Percentiles rank a stretch among this genome's conserved stretches.
Conservation (phyloP, 768 basidiomycete species). For the Clathrus columnatus region DNA sequence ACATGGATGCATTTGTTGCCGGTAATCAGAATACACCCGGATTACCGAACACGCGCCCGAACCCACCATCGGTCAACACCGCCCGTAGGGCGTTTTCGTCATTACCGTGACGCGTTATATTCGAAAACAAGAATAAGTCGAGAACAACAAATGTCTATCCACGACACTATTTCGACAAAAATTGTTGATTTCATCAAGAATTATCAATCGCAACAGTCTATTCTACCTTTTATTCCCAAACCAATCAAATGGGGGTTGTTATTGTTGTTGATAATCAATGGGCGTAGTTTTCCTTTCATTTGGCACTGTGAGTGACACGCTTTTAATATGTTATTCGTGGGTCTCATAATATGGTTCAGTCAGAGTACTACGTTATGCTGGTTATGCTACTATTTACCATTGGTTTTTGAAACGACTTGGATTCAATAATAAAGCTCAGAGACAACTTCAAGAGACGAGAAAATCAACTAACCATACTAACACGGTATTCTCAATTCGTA, state of each 20-base stretch:
- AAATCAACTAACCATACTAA: slow-evolving; percentile 42
- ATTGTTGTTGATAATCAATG: slow-evolving; percentile 48
- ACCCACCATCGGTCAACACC: too few relatives aligned
- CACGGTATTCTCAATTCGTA: slow-evolving; percentile 42
- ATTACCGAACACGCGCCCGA: too few relatives aligned
- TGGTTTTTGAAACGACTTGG: not conserved
- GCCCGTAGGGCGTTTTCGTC: too few relatives aligned
- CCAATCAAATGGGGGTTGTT: slow-evolving; percentile 34
- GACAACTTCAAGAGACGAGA: not conserved
- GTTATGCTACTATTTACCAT: slow-evolving; percentile 23
- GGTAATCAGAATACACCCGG: too few relatives aligned
- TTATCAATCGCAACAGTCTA: not conserved
- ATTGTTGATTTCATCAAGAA: too few relatives aligned
- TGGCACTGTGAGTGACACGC: slow-evolving; percentile 56
- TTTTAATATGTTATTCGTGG: not conserved
- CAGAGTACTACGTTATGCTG: slow-evolving; percentile 44
- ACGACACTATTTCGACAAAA: too few relatives aligned
- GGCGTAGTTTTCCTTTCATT: slow-evolving; percentile 50
- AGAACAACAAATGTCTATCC: too few relatives aligned
- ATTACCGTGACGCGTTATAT: too few relatives aligned
- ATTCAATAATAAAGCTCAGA: not conserved
- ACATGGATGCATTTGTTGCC: too few relatives aligned
- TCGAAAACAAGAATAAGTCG: too few relatives aligned
- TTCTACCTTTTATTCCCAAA: slow-evolving; percentile 4
- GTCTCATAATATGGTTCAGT: slow-evolving; percentile 25